Evolutionary conservation across 176 grass and related monocot species (phyloP).

Genomic region (Aegilops bicornis): DNA sequence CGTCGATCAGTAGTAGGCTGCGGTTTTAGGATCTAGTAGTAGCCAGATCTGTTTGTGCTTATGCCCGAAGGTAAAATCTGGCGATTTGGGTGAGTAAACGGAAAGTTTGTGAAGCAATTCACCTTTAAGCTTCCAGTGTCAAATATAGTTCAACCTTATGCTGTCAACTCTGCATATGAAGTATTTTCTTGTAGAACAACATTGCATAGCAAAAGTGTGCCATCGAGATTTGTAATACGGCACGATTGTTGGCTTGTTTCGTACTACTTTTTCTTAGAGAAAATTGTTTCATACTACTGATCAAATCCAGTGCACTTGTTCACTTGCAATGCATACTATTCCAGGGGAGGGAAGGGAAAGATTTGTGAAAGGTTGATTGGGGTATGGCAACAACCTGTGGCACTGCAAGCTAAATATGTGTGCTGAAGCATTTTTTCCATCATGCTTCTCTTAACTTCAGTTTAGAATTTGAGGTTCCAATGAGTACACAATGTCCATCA

Average conservation of each 20-base stretch:
- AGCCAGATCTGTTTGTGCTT: conserved; percentile 14
- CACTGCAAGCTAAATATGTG: not conserved
- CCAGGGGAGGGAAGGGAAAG: not conserved
- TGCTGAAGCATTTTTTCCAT: not conserved
- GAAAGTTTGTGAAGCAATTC: not conserved
- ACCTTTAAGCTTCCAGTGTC: not conserved
- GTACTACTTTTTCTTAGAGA: too few species aligned
- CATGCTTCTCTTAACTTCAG: not conserved
- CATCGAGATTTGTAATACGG: not conserved
- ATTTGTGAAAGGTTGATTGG: not conserved
- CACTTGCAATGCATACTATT: not conserved
- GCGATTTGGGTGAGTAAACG: not conserved
- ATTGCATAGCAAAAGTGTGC: not conserved
- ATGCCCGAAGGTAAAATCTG: not conserved
- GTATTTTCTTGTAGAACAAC: not conserved
- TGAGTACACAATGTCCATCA: not conserved
- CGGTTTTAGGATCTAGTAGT: conserved; percentile 5
- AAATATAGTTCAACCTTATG: not conserved
- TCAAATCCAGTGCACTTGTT: not conserved
- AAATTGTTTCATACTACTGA: not conserved
- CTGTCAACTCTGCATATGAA: too few species aligned
- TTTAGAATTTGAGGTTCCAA: not conserved
- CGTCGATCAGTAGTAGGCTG: not conserved
- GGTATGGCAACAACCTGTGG: not conserved
- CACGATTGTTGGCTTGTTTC: not conserved